phyloP scores from a whole-genome alignment of 805 yeast species.

The Debaryomyces maramus region DNA sequence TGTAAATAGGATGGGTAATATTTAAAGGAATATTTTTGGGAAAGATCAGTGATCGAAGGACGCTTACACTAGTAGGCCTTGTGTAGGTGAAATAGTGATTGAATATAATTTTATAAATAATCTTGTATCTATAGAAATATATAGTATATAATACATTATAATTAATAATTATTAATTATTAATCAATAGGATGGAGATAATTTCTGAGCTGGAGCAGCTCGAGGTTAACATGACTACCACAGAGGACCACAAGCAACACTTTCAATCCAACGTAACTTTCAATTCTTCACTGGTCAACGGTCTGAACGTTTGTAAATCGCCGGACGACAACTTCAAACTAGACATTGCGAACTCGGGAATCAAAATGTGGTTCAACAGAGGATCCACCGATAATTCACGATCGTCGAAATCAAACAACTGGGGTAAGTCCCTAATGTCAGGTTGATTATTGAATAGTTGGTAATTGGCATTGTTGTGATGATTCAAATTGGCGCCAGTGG shows the following conservation, averaged over 20 bases:
- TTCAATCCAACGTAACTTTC: slow-evolving; percentile 34
- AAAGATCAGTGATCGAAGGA: no score
- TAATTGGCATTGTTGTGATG: slow-evolving; percentile 43
- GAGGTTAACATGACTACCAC: no score
- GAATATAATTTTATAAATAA: no score
- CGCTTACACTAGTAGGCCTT: no score
- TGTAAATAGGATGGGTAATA: slow-evolving; percentile 14
- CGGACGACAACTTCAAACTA: slow-evolving; percentile 25
- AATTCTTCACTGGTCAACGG: slow-evolving; percentile 41
- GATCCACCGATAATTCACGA: slow-evolving; percentile 50
- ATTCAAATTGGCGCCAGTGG: slow-evolving; percentile 6
- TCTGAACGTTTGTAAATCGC: slow-evolving; percentile 35
- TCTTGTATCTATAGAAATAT: no score
- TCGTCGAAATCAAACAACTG: slow-evolving; percentile 52
- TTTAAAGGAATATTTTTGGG: no score
- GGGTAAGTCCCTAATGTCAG: slow-evolving; percentile 46
- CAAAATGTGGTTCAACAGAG: slow-evolving; percentile 37
- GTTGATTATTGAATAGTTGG: slow-evolving; percentile 39
- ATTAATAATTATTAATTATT: no score
- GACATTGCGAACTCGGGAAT: slow-evolving; percentile 43
- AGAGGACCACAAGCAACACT: no score
- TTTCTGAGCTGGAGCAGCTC: no score
- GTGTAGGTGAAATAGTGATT: no score
- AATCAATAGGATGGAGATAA: no score
- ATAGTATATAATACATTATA: slow-evolving; percentile 1